Evolutionary conservation across 345 rosid species (phyloP).

Genomic region (Arabidopsis suecica): DNA sequence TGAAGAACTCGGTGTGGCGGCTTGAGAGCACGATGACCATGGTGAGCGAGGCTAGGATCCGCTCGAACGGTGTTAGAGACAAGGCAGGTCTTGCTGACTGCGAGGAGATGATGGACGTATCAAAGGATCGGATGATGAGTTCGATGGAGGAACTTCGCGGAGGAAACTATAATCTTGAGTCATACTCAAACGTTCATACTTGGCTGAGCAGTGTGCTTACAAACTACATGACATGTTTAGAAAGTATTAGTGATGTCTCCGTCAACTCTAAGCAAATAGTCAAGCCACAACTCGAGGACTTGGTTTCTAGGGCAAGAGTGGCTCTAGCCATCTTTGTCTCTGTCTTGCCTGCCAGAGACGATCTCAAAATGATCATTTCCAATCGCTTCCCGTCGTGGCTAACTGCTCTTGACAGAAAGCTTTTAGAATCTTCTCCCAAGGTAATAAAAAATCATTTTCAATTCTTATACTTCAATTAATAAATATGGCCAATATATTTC

Average conservation of each 20-base stretch:
- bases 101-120: slow-evolving; percentile 62
- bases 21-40: slow-evolving; percentile 36
- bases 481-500: neutral
- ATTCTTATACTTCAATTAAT: neutral
- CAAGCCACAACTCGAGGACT: slow-evolving; percentile 50
- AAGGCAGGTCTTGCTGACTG: slow-evolving; percentile 57
- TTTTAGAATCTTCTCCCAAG: slow-evolving; percentile 46
- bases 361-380: slow-evolving; percentile 8
- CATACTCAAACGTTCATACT: slow-evolving; percentile 58
- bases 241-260: slow-evolving; percentile 52
- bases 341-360: slow-evolving; percentile 33
- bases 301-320: slow-evolving; percentile 61
- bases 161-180: slow-evolving; percentile 40
- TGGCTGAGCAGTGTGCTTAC: slow-evolving; percentile 88
- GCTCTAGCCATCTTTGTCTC: slow-evolving; percentile 63
- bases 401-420: slow-evolving; percentile 56
- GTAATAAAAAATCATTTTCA: slow-evolving; percentile 28
- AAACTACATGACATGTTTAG: slow-evolving; percentile 79
- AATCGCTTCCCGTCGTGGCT: slow-evolving; percentile 64
- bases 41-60: slow-evolving; percentile 27
- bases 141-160: slow-evolving; percentile 55
- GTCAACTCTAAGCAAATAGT: slow-evolving; percentile 41
- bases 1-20: slow-evolving; percentile 44
- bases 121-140: slow-evolving; percentile 55
- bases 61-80: slow-evolving; percentile 50